phyloP scores from a whole-genome alignment of 164 flowering plant species.

The Liquidambar formosana region DNA sequence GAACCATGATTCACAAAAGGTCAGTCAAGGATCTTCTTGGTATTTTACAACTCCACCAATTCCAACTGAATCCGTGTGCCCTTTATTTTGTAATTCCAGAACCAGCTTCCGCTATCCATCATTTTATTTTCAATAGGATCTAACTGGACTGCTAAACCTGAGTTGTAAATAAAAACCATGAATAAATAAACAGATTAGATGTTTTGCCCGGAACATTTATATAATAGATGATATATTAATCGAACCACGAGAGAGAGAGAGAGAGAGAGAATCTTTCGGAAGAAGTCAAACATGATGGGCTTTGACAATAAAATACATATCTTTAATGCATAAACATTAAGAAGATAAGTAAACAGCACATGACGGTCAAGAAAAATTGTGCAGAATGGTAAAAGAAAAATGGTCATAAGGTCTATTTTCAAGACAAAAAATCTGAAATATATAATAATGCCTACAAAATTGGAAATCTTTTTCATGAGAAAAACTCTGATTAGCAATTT shows the following conservation, averaged over 20 bases:
- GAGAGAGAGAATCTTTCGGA: no score
- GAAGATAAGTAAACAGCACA: no score
- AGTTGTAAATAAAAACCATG: constrained; percentile 5
- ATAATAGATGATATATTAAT: no score
- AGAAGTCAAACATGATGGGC: no score
- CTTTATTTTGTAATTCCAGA: constrained; percentile 70
- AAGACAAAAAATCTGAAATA: background rate
- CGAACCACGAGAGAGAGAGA: no score
- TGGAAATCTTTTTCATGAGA: background rate
- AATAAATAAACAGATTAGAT: background rate
- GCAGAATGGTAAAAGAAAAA: no score
- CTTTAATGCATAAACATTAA: no score
- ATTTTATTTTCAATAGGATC: constrained; percentile 44
- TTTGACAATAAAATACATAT: no score
- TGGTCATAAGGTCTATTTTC: no score
- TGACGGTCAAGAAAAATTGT: no score
- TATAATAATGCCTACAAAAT: background rate
- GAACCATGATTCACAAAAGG: constrained; percentile 59
- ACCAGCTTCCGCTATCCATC: constrained; percentile 88
- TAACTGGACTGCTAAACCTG: constrained; percentile 62
- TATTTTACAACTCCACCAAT: constrained; percentile 52
- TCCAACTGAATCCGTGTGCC: constrained; percentile 64
- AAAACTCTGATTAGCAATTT: background rate
- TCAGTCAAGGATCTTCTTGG: constrained; percentile 6
- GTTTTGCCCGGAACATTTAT: background rate